Conservation (phyloP, 306 rosid species). For the Casuarina glauca region DNA sequence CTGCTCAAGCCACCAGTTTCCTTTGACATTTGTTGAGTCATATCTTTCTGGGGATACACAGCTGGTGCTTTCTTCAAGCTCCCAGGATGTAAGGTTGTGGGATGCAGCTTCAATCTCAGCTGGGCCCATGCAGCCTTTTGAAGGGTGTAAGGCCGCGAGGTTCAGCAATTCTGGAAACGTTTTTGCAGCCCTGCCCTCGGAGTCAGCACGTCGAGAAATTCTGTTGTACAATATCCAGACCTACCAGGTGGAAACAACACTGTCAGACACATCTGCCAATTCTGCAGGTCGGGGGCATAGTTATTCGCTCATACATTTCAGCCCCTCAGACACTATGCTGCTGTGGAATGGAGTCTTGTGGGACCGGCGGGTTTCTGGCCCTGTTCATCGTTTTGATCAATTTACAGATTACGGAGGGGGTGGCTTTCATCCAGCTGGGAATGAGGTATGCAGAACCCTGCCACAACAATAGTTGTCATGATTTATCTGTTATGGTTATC, state of each 20-base stretch:
- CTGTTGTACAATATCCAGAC: conserved; percentile 76
- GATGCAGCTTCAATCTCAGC: conserved; percentile 65
- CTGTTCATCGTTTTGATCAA: conserved; percentile 93
- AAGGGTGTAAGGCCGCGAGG: conserved; percentile 93
- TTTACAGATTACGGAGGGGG: conserved; percentile 98
- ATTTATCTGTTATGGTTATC: neutral
- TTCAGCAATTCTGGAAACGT: conserved; percentile 78
- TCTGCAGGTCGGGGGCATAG: conserved; percentile 79
- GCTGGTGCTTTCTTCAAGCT: conserved; percentile 87
- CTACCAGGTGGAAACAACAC: conserved; percentile 54
- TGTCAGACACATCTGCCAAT: conserved; percentile 58
- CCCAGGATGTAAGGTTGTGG: conserved; percentile 85
- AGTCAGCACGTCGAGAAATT: conserved; percentile 71
- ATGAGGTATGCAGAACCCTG: conserved; percentile 64
- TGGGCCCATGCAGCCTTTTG: conserved; percentile 86
- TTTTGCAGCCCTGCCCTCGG: conserved; percentile 80
- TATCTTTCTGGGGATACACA: conserved; percentile 69
- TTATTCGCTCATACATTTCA: conserved; percentile 79
- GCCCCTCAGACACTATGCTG: conserved; percentile 83
- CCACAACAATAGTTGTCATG: neutral
- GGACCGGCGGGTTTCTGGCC: conserved; percentile 77
- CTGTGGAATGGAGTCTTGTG: conserved; percentile 97
- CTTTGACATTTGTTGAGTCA: conserved; percentile 79
- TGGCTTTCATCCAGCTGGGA: conserved; percentile 99
- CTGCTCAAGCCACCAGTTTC: conserved; percentile 81